Evolutionary conservation across 2,329 filamentous ascomycete genomes (phyloP), one percentile per base, ranked within the genome.

Genomic region (Rhytidhysteron rufulum): DNA sequence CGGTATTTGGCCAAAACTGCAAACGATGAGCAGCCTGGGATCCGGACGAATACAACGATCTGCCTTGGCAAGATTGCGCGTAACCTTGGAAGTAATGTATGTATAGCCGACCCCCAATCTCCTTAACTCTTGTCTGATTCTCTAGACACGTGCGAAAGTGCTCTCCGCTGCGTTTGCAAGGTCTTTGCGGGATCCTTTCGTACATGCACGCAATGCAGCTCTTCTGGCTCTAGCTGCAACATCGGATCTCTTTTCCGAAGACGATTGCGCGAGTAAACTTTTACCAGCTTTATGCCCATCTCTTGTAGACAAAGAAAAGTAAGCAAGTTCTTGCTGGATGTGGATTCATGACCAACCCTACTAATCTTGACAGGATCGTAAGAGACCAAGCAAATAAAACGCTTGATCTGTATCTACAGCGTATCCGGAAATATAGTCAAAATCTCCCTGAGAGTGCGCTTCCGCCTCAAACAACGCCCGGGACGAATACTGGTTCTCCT

Each of bases 1-100:
- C 86, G 86, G 54, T 85, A 95, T 58, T 76, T 98, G 20, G 93
- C 93, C 31, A 96, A 95, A 64, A 96, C 91, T 2, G 89, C 93
- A 33, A 98, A 97, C 54, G 93, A 98, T 48, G 93, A 97, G 55
- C 91, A 98, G 58, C 89, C 93, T 1, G 93, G 93, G 1, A 98
- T 98, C 50, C 81, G 93, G 46, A 98, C 93, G 7, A 98, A 98
- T 62, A 98, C 93, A 0, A 98, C 93, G 2, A 98, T 98, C 41
- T 97, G 91, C 60, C 70, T 98, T 1, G 93, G 93, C 17, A 97
- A 96, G 59, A 96, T 98, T 53, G 90, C 93, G 11, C 90, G 88
- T 54, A 86, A 95, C 54, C 73, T 98, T 1, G 88, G 88, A 2
- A 73, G 78, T 2, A 72, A 70, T 49, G 75, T 78, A 65, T 40